These are phyloP conservation scores for Xylaria sp. DNA, from an alignment of 2,329 filamentous ascomycete genomes.

Conservation along the genomic window DNA sequence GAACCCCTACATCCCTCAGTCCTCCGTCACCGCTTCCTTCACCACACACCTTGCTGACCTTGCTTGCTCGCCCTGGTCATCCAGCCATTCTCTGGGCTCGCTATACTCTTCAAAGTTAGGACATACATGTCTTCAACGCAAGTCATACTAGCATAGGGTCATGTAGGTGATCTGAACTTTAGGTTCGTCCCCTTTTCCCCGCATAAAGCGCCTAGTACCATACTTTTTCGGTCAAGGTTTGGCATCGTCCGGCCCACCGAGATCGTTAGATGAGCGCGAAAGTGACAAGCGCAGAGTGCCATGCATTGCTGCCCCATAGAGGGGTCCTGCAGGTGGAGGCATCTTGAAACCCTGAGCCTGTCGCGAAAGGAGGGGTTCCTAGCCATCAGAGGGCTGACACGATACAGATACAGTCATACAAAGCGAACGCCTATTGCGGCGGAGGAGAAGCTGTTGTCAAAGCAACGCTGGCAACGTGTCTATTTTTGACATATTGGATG, in stretches of 20 bases:
- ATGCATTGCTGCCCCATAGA: conserved; percentile 34
- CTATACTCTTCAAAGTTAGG: conserved; percentile 23
- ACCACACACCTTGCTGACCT: conserved; percentile 20
- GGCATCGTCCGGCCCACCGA: conserved; percentile 11
- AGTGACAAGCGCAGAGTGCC: conserved; percentile 16
- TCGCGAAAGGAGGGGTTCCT: conserved; percentile 22
- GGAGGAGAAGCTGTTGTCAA: neutral
- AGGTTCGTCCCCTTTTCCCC: neutral
- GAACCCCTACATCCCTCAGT: conserved; percentile 1
- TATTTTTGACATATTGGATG: neutral
- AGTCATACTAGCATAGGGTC: conserved; percentile 25
- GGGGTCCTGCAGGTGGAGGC: conserved; percentile 26
- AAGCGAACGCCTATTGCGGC: conserved; percentile 16
- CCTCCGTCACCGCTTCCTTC: conserved; percentile 27
- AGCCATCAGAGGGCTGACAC: conserved; percentile 22
- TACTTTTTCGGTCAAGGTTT: conserved; percentile 8
- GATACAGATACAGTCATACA: conserved; percentile 28
- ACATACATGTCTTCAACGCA: conserved; percentile 11
- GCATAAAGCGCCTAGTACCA: conserved; percentile 1
- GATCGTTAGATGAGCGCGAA: conserved; percentile 1
- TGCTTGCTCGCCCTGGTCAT: neutral
- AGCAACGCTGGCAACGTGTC: conserved; percentile 18
- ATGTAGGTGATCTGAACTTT: conserved; percentile 17
- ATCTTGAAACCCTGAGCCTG: conserved; percentile 7
- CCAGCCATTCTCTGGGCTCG: neutral